These are phyloP conservation scores for Mesembryanthemum crystallinum DNA, from an alignment of 148 eudicot genomes.

Conservation along the genomic window DNA sequence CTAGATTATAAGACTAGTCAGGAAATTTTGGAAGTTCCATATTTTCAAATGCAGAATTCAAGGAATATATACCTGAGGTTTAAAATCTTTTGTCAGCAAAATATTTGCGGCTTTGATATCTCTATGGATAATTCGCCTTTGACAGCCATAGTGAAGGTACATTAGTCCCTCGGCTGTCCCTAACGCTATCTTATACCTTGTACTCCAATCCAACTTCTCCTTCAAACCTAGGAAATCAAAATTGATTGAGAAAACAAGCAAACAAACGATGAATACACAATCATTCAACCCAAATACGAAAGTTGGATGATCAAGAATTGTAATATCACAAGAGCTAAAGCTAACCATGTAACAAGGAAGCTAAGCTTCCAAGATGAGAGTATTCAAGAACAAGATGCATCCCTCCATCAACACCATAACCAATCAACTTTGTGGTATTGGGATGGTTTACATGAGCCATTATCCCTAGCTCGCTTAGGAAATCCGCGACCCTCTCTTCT, in stretches of 20 bases:
- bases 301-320: not conserved
- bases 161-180: slow-evolving; percentile 80
- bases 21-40: not conserved
- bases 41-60: not conserved
- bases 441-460: slow-evolving; percentile 95
- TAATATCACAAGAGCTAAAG: not conserved
- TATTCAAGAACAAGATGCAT: slow-evolving; percentile 73
- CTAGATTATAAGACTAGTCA: not conserved
- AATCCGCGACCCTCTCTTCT: slow-evolving; percentile 65
- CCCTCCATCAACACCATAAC: slow-evolving; percentile 94
- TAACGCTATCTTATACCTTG: slow-evolving; percentile 70
- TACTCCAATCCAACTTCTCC: slow-evolving; percentile 52
- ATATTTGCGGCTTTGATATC: slow-evolving; percentile 91
- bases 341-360: slow-evolving; percentile 68
- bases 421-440: slow-evolving; percentile 68
- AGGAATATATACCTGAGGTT: slow-evolving; percentile 59
- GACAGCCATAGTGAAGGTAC: slow-evolving; percentile 84
- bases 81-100: slow-evolving; percentile 61
- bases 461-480: slow-evolving; percentile 72
- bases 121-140: slow-evolving; percentile 78
- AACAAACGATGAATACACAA: not conserved
- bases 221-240: slow-evolving; percentile 36
- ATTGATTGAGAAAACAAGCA: not conserved
- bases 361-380: slow-evolving; percentile 81
- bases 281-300: not conserved